Evolutionary conservation across 371 early-diverging fungal genomes (phyloP).

Genomic region (Mucor sp.): DNA sequence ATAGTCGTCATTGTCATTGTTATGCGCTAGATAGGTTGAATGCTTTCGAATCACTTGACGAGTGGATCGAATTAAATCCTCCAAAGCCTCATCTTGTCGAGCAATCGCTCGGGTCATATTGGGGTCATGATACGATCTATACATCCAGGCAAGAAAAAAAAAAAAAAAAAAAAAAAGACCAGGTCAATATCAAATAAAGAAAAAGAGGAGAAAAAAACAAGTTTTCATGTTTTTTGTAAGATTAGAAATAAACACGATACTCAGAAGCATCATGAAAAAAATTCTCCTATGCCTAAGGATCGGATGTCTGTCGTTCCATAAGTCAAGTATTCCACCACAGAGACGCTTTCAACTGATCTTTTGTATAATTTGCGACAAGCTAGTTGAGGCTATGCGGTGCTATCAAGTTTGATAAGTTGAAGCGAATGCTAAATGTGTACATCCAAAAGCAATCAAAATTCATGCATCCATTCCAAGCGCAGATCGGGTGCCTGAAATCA

Average conservation of each 20-base stretch:
- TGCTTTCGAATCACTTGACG: not conserved
- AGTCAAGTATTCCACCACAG: not conserved
- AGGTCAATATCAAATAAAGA: not conserved
- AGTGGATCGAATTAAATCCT: slow-evolving; percentile 3
- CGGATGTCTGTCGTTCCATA: not conserved
- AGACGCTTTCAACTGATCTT: too few relatives aligned
- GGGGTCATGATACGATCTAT: not conserved
- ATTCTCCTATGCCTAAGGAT: not conserved
- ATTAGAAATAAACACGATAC: not conserved
- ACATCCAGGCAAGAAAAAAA: not conserved
- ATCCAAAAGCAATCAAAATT: too few relatives aligned
- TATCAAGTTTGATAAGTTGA: too few relatives aligned
- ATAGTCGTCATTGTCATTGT: not conserved
- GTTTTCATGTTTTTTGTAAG: not conserved
- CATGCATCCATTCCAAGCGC: not conserved
- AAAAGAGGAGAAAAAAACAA: not conserved
- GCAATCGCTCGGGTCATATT: not conserved
- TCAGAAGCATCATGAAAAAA: not conserved
- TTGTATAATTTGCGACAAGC: too few relatives aligned
- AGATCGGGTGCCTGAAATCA: not conserved
- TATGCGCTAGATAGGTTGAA: not conserved
- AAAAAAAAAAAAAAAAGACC: not conserved
- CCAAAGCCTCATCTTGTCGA: slow-evolving; percentile 9
- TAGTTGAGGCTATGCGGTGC: too few relatives aligned
- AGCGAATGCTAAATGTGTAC: too few relatives aligned